Percentiles rank a stretch among this genome's conserved stretches.
Conservation (phyloP, 805 yeast genomes). For the Candida orba region DNA sequence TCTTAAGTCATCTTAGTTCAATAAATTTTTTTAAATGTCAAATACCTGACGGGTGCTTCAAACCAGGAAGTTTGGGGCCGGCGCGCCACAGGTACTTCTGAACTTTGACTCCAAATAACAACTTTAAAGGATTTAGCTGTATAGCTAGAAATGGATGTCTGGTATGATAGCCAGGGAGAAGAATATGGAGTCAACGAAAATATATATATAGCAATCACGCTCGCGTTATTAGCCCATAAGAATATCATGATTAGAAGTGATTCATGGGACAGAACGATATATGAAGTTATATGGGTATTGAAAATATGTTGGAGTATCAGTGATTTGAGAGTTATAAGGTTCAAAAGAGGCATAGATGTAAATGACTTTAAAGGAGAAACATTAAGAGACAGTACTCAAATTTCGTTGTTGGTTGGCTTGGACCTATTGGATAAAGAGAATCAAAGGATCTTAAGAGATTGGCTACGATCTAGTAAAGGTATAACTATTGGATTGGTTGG, state of each 20-base stretch:
- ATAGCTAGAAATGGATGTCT: slow-evolving; percentile 1
- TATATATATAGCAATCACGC: slow-evolving; percentile 10
- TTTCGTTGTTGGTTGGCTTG: background rate
- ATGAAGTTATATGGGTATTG: background rate
- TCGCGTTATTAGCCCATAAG: slow-evolving; percentile 20
- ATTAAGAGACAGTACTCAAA: no score
- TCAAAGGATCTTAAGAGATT: background rate
- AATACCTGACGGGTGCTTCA: no score
- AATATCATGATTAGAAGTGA: slow-evolving; percentile 18
- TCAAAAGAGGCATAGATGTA: background rate
- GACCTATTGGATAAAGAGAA: background rate
- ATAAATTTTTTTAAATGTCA: no score
- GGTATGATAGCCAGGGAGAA: background rate
- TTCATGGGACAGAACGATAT: background rate
- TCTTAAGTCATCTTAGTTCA: background rate
- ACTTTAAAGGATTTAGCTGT: background rate
- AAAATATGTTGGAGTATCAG: background rate
- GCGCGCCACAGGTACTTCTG: no score
- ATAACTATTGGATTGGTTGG: background rate
- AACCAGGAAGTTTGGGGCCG: no score
- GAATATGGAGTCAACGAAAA: slow-evolving; percentile 1
- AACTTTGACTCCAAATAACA: no score
- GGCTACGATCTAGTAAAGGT: slow-evolving; percentile 2
- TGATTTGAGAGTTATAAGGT: background rate
- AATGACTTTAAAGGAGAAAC: no score